Evolutionary conservation across 345 rosid species (phyloP).

Genomic region (Arabis hirsuta): DNA sequence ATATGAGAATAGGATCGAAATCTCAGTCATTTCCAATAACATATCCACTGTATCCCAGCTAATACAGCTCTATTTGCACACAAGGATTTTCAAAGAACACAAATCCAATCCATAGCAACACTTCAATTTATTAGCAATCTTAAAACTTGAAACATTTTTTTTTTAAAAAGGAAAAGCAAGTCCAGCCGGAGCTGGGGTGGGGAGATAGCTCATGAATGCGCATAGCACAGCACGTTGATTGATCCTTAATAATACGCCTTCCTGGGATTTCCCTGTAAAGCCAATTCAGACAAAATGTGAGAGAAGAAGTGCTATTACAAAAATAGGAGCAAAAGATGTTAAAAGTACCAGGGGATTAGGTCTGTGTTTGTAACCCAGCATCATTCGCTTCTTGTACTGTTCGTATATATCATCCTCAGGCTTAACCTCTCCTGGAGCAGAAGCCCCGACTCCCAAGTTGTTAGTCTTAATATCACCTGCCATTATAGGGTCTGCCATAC

Average conservation of each 20-base stretch:
- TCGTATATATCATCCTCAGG: conserved; percentile 96
- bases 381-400: conserved; percentile 99
- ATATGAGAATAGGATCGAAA: conserved; percentile 5
- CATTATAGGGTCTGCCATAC: conserved; percentile 91
- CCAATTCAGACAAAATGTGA: background rate
- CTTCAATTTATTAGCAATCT: conserved; percentile 23
- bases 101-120: conserved; percentile 35
- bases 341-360: conserved; percentile 90
- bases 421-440: conserved; percentile 85
- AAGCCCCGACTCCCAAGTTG: conserved; percentile 96
- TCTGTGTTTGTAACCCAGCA: conserved; percentile 94
- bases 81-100: background rate
- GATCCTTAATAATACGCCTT: conserved; percentile 45
- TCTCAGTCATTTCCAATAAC: conserved; percentile 2
- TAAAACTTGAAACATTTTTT: conserved; percentile 19
- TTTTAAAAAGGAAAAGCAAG: conserved; percentile 18
- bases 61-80: conserved; percentile 16
- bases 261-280: conserved; percentile 46
- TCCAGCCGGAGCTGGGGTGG: conserved; percentile 17
- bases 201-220: conserved; percentile 18
- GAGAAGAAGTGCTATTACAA: conserved; percentile 1
- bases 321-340: background rate
- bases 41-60: conserved; percentile 14
- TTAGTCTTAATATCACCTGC: conserved; percentile 87
- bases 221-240: conserved; percentile 1